Percentiles rank a stretch among this genome's conserved stretches.
These are phyloP conservation scores for Alternaria tenuissima DNA, from an alignment of 2,329 filamentous ascomycete species.

Conservation along the genomic window DNA sequence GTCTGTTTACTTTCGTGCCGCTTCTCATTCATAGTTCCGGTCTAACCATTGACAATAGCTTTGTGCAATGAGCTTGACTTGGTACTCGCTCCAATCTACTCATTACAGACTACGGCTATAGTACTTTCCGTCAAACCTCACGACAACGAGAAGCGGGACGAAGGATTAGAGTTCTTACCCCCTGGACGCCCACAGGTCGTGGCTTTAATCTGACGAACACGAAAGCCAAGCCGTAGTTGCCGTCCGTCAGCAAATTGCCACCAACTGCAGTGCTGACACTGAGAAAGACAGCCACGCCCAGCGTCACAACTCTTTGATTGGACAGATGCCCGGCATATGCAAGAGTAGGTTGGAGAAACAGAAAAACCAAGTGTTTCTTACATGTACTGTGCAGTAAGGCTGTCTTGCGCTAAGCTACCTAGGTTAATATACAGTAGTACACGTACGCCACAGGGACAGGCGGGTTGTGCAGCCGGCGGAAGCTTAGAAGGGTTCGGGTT, in stretches of 20 bases:
- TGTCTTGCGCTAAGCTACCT: neutral
- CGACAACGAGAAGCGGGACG: neutral
- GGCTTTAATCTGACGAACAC: constrained; percentile 1
- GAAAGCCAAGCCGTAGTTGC: neutral
- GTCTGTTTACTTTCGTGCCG: neutral
- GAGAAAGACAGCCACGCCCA: neutral
- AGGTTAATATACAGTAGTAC: neutral
- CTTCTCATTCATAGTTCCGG: neutral
- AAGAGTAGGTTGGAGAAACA: neutral
- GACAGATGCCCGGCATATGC: neutral
- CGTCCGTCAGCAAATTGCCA: constrained; percentile 1
- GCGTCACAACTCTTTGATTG: neutral
- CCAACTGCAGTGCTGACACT: neutral
- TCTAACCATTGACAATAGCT: neutral
- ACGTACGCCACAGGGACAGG: neutral
- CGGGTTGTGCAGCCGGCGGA: constrained; percentile 1
- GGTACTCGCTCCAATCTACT: neutral
- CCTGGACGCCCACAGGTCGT: neutral
- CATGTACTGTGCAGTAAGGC: neutral
- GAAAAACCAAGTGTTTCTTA: neutral
- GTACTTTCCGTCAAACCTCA: neutral
- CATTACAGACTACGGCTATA: neutral
- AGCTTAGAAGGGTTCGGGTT: neutral
- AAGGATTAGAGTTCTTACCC: constrained; percentile 4
- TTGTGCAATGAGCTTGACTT: neutral